Evolutionary conservation across 2,329 filamentous ascomycete species (phyloP).

Genomic region (Pseudogymnoascus sp.): DNA sequence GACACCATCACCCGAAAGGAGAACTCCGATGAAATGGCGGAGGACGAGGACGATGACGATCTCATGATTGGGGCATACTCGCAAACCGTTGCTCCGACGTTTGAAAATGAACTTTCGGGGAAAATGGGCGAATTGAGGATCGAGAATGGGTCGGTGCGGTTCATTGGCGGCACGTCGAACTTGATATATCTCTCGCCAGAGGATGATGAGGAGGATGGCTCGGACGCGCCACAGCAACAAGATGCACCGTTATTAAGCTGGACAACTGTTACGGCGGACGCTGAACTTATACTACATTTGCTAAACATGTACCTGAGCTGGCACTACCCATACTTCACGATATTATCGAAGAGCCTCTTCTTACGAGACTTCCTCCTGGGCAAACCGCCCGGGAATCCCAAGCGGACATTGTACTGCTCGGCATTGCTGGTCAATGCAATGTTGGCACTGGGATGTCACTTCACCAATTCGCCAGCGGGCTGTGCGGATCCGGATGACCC

Average conservation of each 20-base stretch:
- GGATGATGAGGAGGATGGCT: slow-evolving; percentile 26
- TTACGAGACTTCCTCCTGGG: slow-evolving; percentile 76
- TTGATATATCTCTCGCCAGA: slow-evolving; percentile 66
- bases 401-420: slow-evolving; percentile 69
- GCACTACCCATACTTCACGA: slow-evolving; percentile 96
- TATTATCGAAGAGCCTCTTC: slow-evolving; percentile 77
- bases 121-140: slow-evolving; percentile 89
- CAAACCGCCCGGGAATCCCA: slow-evolving; percentile 42
- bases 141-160: slow-evolving; percentile 79
- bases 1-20: slow-evolving; percentile 36
- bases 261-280: slow-evolving; percentile 77
- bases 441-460: slow-evolving; percentile 73
- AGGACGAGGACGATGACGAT: slow-evolving; percentile 35
- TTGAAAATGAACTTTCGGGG: slow-evolving; percentile 73
- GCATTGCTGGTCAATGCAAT: slow-evolving; percentile 88
- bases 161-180: slow-evolving; percentile 90
- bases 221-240: slow-evolving; percentile 29
- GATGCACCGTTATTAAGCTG: slow-evolving; percentile 73
- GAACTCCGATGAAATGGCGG: slow-evolving; percentile 29
- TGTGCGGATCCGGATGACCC: slow-evolving; percentile 64
- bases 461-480: slow-evolving; percentile 67
- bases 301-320: slow-evolving; percentile 98
- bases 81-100: slow-evolving; percentile 33
- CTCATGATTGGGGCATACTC: slow-evolving; percentile 31
- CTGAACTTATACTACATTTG: slow-evolving; percentile 71